These are phyloP conservation scores for Colletotrichum higginsianum DNA, from an alignment of 2,329 filamentous ascomycete species.

Conservation along the genomic window DNA sequence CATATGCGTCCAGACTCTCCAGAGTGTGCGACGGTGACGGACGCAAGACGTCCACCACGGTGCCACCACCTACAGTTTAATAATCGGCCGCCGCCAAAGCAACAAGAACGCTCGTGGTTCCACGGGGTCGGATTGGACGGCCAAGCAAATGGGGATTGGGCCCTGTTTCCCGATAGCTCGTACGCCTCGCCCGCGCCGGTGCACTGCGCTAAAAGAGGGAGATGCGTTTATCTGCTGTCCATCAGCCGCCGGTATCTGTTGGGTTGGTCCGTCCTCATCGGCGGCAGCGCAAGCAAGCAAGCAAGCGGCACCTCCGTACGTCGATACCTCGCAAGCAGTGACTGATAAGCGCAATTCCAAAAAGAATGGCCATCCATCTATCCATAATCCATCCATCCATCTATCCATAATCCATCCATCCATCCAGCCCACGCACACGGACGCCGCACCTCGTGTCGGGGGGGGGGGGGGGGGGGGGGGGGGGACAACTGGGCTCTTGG, in stretches of 20 bases:
- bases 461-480: conserved; percentile 27
- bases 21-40: conserved; percentile 32
- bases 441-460: conserved; percentile 32
- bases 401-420: neutral
- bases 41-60: conserved; percentile 7
- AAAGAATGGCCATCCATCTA: neutral
- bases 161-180: conserved; percentile 33
- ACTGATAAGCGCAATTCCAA: conserved; percentile 9
- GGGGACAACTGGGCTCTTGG: neutral
- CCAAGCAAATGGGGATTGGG: conserved; percentile 34
- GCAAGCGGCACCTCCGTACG: no score
- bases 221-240: conserved; percentile 26
- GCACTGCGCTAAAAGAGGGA: conserved; percentile 5
- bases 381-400: neutral
- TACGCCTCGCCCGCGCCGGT: conserved; percentile 22
- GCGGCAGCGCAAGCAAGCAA: conserved; percentile 6
- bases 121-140: conserved; percentile 32
- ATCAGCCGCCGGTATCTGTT: conserved; percentile 13
- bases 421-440: conserved; percentile 21
- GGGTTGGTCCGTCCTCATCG: conserved; percentile 13
- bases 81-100: conserved; percentile 26
- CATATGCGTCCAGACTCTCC: conserved; percentile 11
- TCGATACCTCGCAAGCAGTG: conserved; percentile 14
- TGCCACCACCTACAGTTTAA: conserved; percentile 15
- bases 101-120: conserved; percentile 21